phyloP scores from a whole-genome alignment of 2,329 filamentous ascomycete genomes.

The Colletotrichum sp. region DNA sequence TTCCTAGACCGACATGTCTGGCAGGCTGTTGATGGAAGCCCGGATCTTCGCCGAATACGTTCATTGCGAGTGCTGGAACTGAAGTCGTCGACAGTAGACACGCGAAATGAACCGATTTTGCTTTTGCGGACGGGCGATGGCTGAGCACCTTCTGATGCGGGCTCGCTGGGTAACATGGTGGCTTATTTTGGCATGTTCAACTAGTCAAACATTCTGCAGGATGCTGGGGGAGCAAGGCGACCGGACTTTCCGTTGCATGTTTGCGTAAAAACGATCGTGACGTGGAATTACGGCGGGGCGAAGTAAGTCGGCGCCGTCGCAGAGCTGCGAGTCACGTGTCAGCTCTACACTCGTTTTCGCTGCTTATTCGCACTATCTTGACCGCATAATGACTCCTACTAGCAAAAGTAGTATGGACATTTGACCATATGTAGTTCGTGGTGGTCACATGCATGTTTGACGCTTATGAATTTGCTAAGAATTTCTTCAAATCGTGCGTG shows the following conservation, averaged over 20 bases:
- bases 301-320: background rate
- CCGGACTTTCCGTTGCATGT: rapidly evolving
- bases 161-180: background rate
- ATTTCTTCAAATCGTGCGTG: background rate
- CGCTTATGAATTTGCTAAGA: background rate
- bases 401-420: background rate
- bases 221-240: rapidly evolving
- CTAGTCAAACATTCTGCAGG: background rate
- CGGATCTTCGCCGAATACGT: background rate
- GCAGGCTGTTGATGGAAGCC: background rate
- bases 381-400: background rate
- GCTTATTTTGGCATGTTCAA: background rate
- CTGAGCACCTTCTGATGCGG: background rate
- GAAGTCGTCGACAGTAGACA: background rate
- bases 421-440: background rate
- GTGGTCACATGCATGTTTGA: background rate
- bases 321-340: background rate
- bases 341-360: background rate
- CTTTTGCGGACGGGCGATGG: background rate
- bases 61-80: background rate
- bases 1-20: background rate
- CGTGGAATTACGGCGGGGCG: background rate
- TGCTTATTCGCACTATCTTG: background rate
- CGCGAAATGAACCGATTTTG: background rate
- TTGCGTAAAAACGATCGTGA: background rate